Base-by-base conservation (phyloP, 208 protist genomes). In the Vickermania spadyakhi region DNA sequence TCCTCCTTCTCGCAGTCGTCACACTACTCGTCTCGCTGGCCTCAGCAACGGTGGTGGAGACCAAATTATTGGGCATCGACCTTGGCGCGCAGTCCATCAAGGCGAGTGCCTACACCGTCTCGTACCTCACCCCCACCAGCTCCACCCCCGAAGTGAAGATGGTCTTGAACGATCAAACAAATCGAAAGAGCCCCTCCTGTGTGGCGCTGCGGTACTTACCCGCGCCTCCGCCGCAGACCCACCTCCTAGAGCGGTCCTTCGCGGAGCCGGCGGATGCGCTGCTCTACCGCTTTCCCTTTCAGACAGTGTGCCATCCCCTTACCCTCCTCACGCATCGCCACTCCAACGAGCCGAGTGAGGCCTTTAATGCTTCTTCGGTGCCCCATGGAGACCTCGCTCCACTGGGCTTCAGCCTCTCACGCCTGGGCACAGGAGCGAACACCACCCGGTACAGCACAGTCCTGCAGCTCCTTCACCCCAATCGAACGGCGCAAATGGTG, bases 151-250 rank as follows among this genome's bases (percentile, higher is more conserved):
- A 86, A 41, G 75, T 96, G 14, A 79, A 88, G 41, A 77, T 97
- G 14, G 81, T 98, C 27, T 66, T 97, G 13, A 97, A 97, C 64
- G 94, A 97, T 56, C 89, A 97, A 66, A 73, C 86, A 14, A 94
- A 94, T 49, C 83, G 96, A 7, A 97, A 97, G 59, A 96, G 89
- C 36, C 64, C 77, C 7, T 73, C 77, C n/a, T 91, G 80, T 50
- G 62, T 98, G 13, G 90, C 86, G 5, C 96, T 96, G 69, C 77
- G 89, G 31, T 84, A 77, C 61, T 62, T 88, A 29, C 51, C 54
- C 60, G 26, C 3, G 18, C 26, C 3, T 18, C 36, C 36, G 60
- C 11, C 59, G 1, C 4, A 49, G 1, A 49, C 57, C 14, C 26
- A 54, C 4, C 21, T 60, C n/a, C 70, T 80, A 25, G 93, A 98